Base-by-base conservation (phyloP, 306 rosid genomes). In the Fragaria iinumae region DNA sequence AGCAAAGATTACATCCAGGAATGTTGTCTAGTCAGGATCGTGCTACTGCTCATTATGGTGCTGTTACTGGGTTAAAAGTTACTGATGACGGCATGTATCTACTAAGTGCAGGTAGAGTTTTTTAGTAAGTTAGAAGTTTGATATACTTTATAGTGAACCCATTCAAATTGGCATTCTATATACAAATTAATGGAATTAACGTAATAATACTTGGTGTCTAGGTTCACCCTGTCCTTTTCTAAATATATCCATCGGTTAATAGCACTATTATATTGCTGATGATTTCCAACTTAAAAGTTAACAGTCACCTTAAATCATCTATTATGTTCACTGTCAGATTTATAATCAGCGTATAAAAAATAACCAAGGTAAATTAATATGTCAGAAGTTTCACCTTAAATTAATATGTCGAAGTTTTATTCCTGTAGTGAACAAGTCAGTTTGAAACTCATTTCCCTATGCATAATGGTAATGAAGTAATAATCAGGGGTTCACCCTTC, bases 1-100 rank as follows among this genome's bases (percentile, higher is more conserved):
- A 81, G 90, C 97, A 89, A 80, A 88, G 93, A 82, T 80, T 89
- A 81, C 99, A 95, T 91, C 99, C 97, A 34, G 97, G 97, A 69
- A 82, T 95, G 95, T 78, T 92, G 79, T 90, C 99, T 71, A 83
- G 87, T 75, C 97, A 92, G 86, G 97, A 95, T 85, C 96, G 89
- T 72, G 97, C 97, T 4, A 91, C 97, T 48, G 96, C 99, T 84
- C 99, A 92, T 88, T 95, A 92, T 67, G 99, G 99, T 86, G 92
- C 99, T 29, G 97, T 95, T 72, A 92, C 90, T 38, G 97, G 97
- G 74, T 84, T 95, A 80, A 95, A 92, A 84, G 90, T 81, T 20
- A 92, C 93, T 11, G 93, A 87, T 69, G 96, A 90, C 53, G 97
- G 97, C 90, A 86, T 90, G 99, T 84, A 90, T 82, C 97, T 92